Conservation (phyloP, 179 eudicot species). For the Gypsophila paniculata region DNA sequence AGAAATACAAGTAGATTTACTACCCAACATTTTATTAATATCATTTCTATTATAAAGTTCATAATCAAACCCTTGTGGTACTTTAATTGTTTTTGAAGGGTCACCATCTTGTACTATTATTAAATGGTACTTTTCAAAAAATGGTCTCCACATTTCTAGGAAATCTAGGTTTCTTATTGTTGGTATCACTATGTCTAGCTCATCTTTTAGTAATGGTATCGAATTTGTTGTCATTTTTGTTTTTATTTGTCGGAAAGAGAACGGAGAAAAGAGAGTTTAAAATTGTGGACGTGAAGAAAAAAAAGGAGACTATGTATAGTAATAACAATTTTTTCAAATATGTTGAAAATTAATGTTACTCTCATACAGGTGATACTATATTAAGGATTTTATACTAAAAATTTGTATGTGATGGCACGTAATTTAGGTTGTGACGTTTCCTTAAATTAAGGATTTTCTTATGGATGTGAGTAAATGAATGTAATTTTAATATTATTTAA, state of each 20-base stretch:
- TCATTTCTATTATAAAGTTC: conserved; percentile 84
- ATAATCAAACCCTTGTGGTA: conserved; percentile 85
- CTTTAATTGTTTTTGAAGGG: conserved; percentile 63
- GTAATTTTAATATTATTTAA: conserved; percentile 16
- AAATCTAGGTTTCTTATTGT: conserved; percentile 90
- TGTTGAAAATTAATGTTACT: too few species aligned
- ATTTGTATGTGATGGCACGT: conserved; percentile 1
- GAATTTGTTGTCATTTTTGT: conserved; percentile 40
- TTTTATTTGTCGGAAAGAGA: not conserved
- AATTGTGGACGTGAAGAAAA: too few species aligned
- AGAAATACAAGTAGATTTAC: conserved; percentile 78
- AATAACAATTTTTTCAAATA: too few species aligned
- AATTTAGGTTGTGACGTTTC: conserved; percentile 10
- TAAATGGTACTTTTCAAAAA: conserved; percentile 69
- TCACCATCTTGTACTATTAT: conserved; percentile 96
- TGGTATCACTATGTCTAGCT: conserved; percentile 90
- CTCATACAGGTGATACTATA: not conserved
- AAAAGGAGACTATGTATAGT: too few species aligned
- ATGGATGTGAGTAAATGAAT: not conserved
- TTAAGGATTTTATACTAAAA: not conserved
- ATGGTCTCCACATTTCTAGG: conserved; percentile 95
- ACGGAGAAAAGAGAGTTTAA: too few species aligned
- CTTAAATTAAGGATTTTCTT: conserved; percentile 22
- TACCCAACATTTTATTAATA: conserved; percentile 73
- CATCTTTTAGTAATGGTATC: conserved; percentile 55